Percentiles rank a stretch among this genome's conserved stretches.
Conservation (phyloP, 176 grass and related monocot species). For the Dendrocalamus sinicus region DNA sequence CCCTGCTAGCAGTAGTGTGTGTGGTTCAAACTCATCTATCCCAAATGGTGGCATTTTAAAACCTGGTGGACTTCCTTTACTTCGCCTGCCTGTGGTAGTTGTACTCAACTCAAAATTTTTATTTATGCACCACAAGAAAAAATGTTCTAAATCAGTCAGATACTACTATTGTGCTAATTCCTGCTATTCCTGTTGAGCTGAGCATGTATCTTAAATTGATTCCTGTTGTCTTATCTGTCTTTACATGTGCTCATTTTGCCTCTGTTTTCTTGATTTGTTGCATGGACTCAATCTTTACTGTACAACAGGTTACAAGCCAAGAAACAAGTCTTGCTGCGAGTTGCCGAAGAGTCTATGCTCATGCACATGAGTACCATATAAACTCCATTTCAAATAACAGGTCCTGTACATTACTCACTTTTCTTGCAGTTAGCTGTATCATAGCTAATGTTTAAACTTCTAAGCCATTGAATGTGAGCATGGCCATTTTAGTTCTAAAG, state of each 20-base stretch:
- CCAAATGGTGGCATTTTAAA: conserved; percentile 63
- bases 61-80: conserved; percentile 52
- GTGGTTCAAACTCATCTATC: conserved; percentile 34
- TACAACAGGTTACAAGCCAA: conserved; percentile 67
- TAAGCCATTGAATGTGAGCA: conserved; percentile 11
- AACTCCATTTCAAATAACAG: conserved; percentile 99
- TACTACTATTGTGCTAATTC: conserved; percentile 25
- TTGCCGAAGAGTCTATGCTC: conserved; percentile 87
- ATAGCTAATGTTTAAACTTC: background rate
- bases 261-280: conserved; percentile 41
- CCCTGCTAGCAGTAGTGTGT: conserved; percentile 45
- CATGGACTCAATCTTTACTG: conserved; percentile 3
- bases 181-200: background rate
- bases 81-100: conserved; percentile 93
- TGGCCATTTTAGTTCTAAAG: background rate
- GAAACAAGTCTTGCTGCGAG: conserved; percentile 73
- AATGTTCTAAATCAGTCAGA: background rate
- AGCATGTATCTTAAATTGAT: conserved; percentile 26
- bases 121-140: conserved; percentile 22
- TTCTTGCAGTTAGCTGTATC: background rate
- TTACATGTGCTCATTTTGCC: background rate
- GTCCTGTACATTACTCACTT: conserved; percentile 50
- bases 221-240: background rate
- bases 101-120: conserved; percentile 53
- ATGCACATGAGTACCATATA: conserved; percentile 99